These are phyloP conservation scores for Linnemannia exigua DNA, from an alignment of 192 early-diverging fungal species.

Conservation along the genomic window DNA sequence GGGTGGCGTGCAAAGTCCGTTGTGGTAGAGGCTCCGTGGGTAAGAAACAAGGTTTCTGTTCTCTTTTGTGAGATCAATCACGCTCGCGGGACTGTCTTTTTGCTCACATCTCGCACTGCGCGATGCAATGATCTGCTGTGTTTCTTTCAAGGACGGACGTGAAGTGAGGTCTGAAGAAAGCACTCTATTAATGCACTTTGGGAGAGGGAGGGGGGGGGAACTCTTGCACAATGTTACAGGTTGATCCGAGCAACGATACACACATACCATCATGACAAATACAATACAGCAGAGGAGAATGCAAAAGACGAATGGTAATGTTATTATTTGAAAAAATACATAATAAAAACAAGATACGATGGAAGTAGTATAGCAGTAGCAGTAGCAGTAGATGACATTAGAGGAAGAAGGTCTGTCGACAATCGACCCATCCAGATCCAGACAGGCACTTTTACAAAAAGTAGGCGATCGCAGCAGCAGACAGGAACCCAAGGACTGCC, in stretches of 20 bases:
- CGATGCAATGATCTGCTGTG: too few relatives aligned
- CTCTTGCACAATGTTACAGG: too few relatives aligned
- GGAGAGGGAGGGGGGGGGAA: not conserved
- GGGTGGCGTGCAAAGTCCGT: constrained; percentile 3
- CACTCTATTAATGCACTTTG: too few relatives aligned
- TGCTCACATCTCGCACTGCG: not conserved
- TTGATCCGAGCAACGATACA: not conserved
- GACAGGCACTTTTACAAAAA: constrained; percentile 7
- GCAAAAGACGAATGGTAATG: not conserved
- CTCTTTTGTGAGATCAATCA: not conserved
- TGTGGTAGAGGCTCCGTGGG: not conserved
- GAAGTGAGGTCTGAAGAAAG: too few relatives aligned
- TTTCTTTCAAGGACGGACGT: too few relatives aligned
- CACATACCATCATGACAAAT: not conserved
- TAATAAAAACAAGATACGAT: not conserved
- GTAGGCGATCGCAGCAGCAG: constrained; percentile 7
- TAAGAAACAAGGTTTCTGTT: not conserved
- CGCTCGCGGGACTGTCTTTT: not conserved
- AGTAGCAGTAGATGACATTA: not conserved
- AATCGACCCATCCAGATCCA: not conserved
- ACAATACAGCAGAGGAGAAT: not conserved
- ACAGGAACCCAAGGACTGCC: constrained; percentile 7
- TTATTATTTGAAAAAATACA: not conserved
- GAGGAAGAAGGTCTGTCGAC: too few relatives aligned
- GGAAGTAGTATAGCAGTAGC: too few relatives aligned